Base-by-base conservation (phyloP, 1,284 basidiomycete genomes). In the Ganoderma lucidum region DNA sequence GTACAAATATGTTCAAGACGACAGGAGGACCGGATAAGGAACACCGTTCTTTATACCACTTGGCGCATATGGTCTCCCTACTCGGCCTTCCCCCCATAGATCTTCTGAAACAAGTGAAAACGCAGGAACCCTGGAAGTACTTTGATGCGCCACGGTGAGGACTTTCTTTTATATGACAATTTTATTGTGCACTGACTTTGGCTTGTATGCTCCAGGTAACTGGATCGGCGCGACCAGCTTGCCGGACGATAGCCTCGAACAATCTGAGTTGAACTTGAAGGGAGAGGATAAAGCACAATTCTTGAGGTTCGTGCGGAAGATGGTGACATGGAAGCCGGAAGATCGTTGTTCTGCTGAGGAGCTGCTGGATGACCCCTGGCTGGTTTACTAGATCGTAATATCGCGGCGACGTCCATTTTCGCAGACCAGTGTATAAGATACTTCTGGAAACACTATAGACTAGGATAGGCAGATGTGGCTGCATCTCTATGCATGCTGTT, bases 51-150 rank as follows among this genome's bases (percentile, higher is more conserved):
- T 51, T 60, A 35, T 66, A 71, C 58, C 75, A 75, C 55, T 61
- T 77, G 56, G 75, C 75, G 28, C 71, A 76, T 35, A 77, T 76
- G 74, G 67, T 77, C 45, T 71, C 75, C 30, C 55, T 77, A 64
- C 71, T 77, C 35, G 76, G 75, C 12, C 73, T 69, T 39, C 76
- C 75, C 32, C 74, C 74, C 28, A 44, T 58, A 41, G 67, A 74
- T 44, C 68, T 74, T 62, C 44, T 73, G 32, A 63, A 63, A 66
- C 69, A 71, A 70, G 69, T 48, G 55, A 61, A 61, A 23, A 66
- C 65, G 8, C 69, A 65, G 19, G 64, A 66, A 23, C 55, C 63
- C 4, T 71, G 67, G 67, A 32, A 70, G 45, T 74, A 67, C 64
- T 72, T 72, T 39, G 65, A 74, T 63, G 56, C 62, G 58, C 62